Percentiles rank a stretch among this genome's conserved stretches.
Evolutionary conservation across 2,329 filamentous ascomycete genomes (phyloP).

Genomic region (Fonsecaea erecta): DNA sequence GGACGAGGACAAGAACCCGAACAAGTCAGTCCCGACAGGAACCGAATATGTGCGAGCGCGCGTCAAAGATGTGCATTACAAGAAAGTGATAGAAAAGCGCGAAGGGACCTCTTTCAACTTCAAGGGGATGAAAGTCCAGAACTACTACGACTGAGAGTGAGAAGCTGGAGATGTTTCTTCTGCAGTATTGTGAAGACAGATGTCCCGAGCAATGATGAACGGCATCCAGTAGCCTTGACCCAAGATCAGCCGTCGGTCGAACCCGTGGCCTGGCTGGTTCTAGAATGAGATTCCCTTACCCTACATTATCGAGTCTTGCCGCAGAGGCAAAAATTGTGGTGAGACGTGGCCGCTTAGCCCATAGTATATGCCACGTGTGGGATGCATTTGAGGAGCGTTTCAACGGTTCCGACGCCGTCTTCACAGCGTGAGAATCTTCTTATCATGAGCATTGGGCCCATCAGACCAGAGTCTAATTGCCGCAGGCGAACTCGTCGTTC

Average conservation of each 20-base stretch:
- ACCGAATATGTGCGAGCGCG: conserved; percentile 54
- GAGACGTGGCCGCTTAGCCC: background rate
- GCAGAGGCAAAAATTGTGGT: background rate
- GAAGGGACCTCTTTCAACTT: conserved; percentile 53
- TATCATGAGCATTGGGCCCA: background rate
- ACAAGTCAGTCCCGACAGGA: conserved; percentile 45
- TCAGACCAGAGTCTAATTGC: background rate
- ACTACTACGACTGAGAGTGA: conserved; percentile 40
- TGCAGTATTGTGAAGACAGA: background rate
- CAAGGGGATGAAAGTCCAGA: conserved; percentile 48
- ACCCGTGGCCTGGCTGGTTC: background rate
- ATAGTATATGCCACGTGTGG: conserved; percentile 15
- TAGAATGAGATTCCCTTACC: background rate
- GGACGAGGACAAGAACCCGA: conserved; percentile 47
- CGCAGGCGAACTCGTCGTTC: conserved; percentile 11
- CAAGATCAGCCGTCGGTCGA: background rate
- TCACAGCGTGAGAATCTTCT: background rate
- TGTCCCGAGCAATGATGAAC: background rate
- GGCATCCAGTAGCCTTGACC: background rate
- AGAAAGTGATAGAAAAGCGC: conserved; percentile 51
- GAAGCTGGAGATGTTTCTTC: background rate
- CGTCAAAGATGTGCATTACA: conserved; percentile 54
- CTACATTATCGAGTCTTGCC: background rate
- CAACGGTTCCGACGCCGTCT: background rate
- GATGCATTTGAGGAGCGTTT: conserved; percentile 8